These are phyloP conservation scores for Carpinus viminea DNA, from an alignment of 306 rosid species.

Conservation along the genomic window DNA sequence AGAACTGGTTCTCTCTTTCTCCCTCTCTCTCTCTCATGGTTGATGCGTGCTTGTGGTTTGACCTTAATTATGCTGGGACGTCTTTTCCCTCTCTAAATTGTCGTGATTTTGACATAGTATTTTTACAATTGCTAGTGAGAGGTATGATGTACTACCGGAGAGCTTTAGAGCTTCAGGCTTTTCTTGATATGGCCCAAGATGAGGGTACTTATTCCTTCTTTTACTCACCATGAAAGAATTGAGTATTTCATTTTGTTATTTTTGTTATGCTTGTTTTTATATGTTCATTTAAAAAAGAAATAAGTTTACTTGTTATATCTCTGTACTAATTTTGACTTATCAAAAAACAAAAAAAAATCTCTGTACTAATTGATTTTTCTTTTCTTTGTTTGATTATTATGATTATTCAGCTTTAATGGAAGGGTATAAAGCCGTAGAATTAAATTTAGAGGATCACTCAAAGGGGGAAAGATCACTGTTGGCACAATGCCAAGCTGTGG, in stretches of 20 bases:
- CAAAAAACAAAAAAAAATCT: no score
- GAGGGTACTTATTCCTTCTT: constrained; percentile 51
- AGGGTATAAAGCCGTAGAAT: constrained; percentile 89
- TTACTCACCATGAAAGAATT: constrained; percentile 7
- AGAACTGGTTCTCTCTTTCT: constrained; percentile 60
- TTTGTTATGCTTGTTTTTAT: constrained; percentile 4
- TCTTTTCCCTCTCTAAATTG: neutral
- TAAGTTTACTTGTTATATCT: neutral
- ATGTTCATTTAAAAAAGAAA: constrained; percentile 1
- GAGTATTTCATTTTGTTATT: neutral
- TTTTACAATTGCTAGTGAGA: constrained; percentile 55
- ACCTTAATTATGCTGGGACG: neutral
- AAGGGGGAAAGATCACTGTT: constrained; percentile 82
- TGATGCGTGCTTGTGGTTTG: neutral
- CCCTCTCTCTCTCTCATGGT: neutral
- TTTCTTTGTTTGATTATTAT: constrained; percentile 20
- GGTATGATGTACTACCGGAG: constrained; percentile 97
- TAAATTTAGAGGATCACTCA: constrained; percentile 73
- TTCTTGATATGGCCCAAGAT: constrained; percentile 95
- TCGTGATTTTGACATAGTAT: constrained; percentile 25
- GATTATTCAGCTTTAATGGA: constrained; percentile 79
- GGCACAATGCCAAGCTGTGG: constrained; percentile 94
- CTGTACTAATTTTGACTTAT: neutral
- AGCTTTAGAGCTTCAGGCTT: constrained; percentile 98
- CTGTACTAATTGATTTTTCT: neutral